phyloP scores from a whole-genome alignment of 495 filamentous ascomycete genomes.

The Penicillium bialowiezense region DNA sequence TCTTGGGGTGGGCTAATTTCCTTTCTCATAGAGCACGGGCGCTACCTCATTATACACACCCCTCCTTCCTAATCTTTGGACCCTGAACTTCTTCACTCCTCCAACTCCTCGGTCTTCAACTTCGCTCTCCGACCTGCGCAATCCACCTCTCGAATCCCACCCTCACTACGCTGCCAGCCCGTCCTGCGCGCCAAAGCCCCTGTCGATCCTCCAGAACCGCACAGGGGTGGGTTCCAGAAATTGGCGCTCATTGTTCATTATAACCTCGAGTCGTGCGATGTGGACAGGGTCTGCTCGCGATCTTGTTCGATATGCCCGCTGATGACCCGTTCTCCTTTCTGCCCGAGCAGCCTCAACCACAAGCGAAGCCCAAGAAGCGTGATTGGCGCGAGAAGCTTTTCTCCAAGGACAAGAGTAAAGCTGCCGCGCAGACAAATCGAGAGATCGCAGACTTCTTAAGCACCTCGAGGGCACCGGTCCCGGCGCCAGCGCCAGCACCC shows the following conservation, averaged over 20 bases:
- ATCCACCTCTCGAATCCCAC: constrained; percentile 8
- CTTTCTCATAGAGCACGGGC: constrained; percentile 11
- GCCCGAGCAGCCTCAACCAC: constrained; percentile 35
- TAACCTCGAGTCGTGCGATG: constrained; percentile 15
- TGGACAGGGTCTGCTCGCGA: constrained; percentile 10
- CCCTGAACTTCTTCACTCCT: neutral
- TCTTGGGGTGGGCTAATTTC: neutral
- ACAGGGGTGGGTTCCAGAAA: constrained; percentile 8
- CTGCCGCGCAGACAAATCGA: constrained; percentile 28
- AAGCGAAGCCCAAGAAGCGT: constrained; percentile 29
- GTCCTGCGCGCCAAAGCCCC: constrained; percentile 11
- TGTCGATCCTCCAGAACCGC: constrained; percentile 20
- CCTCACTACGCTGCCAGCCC: neutral
- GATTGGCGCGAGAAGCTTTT: constrained; percentile 51
- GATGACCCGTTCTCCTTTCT: constrained; percentile 41
- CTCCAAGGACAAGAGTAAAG: constrained; percentile 39
- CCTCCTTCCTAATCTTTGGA: constrained; percentile 5
- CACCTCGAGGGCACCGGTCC: constrained; percentile 18
- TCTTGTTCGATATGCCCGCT: constrained; percentile 33
- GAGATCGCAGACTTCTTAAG: constrained; percentile 49
- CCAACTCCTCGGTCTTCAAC: neutral
- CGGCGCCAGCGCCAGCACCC: constrained; percentile 6
- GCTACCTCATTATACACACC: constrained; percentile 2
- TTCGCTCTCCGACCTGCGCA: constrained; percentile 1
- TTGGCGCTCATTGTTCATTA: constrained; percentile 17